Conservation (phyloP, 257 asterid species). For the Solanum chmielewskii region DNA sequence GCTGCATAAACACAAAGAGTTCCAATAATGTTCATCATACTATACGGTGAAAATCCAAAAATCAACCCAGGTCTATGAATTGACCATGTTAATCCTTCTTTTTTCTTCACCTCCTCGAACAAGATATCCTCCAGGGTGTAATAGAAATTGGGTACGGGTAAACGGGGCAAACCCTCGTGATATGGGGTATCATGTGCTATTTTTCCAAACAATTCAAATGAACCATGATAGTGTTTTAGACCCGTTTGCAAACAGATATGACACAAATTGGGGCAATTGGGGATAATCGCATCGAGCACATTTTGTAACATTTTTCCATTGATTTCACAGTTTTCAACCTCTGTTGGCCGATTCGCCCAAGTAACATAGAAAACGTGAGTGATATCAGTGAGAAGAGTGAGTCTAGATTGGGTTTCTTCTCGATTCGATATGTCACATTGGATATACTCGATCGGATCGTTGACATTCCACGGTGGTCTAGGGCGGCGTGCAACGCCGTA, state of each 20-base stretch:
- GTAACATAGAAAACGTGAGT: constrained; percentile 22
- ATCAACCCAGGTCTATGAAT: constrained; percentile 17
- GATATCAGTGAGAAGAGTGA: constrained; percentile 10
- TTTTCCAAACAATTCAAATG: constrained; percentile 8
- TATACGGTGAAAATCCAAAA: constrained; percentile 26
- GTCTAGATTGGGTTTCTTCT: constrained; percentile 9
- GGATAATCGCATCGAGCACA: constrained; percentile 8
- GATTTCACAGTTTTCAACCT: constrained; percentile 12
- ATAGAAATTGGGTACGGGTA: constrained; percentile 12
- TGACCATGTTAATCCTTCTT: constrained; percentile 14
- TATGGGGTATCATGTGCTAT: constrained; percentile 17
- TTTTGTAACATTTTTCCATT: constrained; percentile 17
- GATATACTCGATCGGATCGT: constrained; percentile 8
- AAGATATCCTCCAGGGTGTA: constrained; percentile 22
- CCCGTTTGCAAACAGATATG: constrained; percentile 29
- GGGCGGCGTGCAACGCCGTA: constrained; percentile 27
- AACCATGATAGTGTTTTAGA: constrained; percentile 17
- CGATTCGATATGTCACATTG: constrained; percentile 15
- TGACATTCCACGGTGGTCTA: constrained; percentile 12
- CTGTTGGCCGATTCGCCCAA: constrained; percentile 11
- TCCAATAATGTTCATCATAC: constrained; percentile 18
- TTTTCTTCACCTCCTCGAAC: constrained; percentile 8
- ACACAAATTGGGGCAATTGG: constrained; percentile 11
- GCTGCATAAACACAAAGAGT: constrained; percentile 15
- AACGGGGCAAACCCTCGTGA: constrained; percentile 18